phyloP scores from a whole-genome alignment of 768 basidiomycete species.

The Grammothele lineata region DNA sequence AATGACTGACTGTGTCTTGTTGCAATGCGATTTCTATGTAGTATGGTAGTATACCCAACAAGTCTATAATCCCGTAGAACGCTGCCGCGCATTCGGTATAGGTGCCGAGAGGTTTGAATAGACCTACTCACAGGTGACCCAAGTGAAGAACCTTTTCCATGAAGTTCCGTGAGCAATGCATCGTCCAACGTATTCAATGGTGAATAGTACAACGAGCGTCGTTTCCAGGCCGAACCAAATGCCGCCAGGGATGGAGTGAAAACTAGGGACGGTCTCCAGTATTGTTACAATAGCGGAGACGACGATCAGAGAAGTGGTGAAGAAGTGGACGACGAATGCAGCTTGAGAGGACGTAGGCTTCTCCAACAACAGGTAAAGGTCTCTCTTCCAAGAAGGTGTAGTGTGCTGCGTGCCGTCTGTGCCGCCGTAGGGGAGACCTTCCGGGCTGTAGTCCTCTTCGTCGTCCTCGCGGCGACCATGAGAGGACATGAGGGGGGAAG shows the following conservation, averaged over 20 bases:
- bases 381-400: constrained; percentile 54
- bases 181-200: constrained; percentile 75
- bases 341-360: constrained; percentile 70
- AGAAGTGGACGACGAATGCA: constrained; percentile 73
- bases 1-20: constrained; percentile 72
- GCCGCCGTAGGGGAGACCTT: constrained; percentile 13
- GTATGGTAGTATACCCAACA: constrained; percentile 83
- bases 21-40: constrained; percentile 81
- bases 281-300: constrained; percentile 73
- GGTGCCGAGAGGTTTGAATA: neutral
- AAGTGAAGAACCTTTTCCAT: constrained; percentile 55
- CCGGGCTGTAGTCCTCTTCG: constrained; percentile 2
- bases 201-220: constrained; percentile 78
- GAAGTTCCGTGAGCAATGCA: constrained; percentile 72
- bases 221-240: constrained; percentile 90
- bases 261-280: constrained; percentile 74
- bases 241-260: constrained; percentile 62
- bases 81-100: constrained; percentile 34
- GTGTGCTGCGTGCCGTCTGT: constrained; percentile 16
- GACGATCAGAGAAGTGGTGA: constrained; percentile 68
- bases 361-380: constrained; percentile 70
- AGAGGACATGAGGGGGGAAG: constrained; percentile 5
- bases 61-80: constrained; percentile 83
- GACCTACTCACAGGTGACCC: constrained; percentile 58
- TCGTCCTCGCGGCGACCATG: constrained; percentile 4